Percentiles rank a stretch among this genome's conserved stretches.
Evolutionary conservation across 495 filamentous ascomycete genomes (phyloP).

Genomic region (Talaromyces adpressus): DNA sequence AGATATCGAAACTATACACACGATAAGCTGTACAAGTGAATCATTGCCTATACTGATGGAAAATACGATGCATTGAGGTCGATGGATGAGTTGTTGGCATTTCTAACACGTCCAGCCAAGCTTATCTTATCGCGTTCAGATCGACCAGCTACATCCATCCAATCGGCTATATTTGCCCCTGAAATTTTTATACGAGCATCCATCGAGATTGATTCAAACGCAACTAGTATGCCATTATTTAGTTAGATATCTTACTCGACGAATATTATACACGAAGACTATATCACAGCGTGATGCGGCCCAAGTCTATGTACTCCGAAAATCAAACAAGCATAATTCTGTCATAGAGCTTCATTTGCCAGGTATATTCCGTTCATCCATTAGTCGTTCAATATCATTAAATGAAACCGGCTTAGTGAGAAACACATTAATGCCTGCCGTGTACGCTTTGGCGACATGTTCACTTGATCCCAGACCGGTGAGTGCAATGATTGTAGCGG

Average conservation of each 20-base stretch:
- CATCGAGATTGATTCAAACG: too few species aligned
- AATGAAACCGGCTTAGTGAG: conserved; percentile 64
- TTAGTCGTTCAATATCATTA: conserved; percentile 36
- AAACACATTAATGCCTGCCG: conserved; percentile 64
- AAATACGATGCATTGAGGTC: not conserved
- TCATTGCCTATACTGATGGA: not conserved
- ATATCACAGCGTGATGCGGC: too few species aligned
- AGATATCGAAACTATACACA: too few species aligned
- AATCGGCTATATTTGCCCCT: not conserved
- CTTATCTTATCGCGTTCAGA: not conserved
- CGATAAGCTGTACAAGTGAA: not conserved
- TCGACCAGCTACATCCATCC: not conserved
- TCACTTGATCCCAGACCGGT: conserved; percentile 57
- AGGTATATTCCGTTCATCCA: conserved; percentile 22
- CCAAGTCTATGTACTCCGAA: too few species aligned
- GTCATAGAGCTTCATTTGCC: too few species aligned
- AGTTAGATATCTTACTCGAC: too few species aligned
- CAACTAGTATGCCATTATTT: too few species aligned
- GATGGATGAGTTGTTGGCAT: not conserved
- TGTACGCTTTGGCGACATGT: conserved; percentile 59
- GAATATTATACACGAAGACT: too few species aligned
- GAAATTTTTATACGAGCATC: not conserved
- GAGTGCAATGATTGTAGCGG: conserved; percentile 58
- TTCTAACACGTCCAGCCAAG: not conserved
- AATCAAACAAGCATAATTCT: too few species aligned